Percentiles rank a stretch among this genome's conserved stretches.
phyloP scores from a whole-genome alignment of 2,329 filamentous ascomycete genomes.

The Aspergillus sp. region DNA sequence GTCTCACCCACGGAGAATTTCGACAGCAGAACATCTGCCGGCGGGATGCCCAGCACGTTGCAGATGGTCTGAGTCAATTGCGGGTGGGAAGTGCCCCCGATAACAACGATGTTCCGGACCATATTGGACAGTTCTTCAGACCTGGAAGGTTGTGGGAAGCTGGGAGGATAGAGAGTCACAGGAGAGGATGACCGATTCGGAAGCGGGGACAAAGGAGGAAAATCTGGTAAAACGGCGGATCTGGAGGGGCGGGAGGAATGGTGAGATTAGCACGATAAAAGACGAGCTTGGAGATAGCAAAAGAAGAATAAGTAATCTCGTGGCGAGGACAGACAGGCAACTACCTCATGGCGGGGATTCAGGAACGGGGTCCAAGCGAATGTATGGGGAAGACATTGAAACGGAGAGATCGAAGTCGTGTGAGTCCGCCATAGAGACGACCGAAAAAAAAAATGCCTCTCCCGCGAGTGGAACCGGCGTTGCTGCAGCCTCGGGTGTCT shows the following conservation, averaged over 20 bases:
- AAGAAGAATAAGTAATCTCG: constrained; percentile 14
- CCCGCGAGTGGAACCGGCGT: constrained; percentile 37
- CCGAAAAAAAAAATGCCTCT: constrained; percentile 37
- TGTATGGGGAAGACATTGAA: constrained; percentile 25
- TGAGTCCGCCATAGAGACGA: constrained; percentile 35
- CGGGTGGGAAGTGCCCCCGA: constrained; percentile 92
- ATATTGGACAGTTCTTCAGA: constrained; percentile 51
- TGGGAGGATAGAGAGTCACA: constrained; percentile 18
- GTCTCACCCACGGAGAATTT: constrained; percentile 97
- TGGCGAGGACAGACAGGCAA: constrained; percentile 24
- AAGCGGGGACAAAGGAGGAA: constrained; percentile 29
- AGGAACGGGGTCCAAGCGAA: constrained; percentile 24
- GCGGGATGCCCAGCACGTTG: constrained; percentile 83
- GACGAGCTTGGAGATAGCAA: constrained; percentile 10
- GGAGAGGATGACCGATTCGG: constrained; percentile 19
- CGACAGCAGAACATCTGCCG: constrained; percentile 76
- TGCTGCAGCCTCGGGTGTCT: constrained; percentile 30
- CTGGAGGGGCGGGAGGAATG: constrained; percentile 31
- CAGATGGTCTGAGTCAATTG: constrained; percentile 83
- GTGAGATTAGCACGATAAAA: constrained; percentile 24
- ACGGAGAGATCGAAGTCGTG: constrained; percentile 30
- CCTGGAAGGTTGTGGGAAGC: constrained; percentile 17
- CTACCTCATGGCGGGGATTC: constrained; percentile 40
- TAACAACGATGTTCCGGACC: constrained; percentile 93
- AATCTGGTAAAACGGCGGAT: constrained; percentile 32